A percentile compares a stretch with the other conserved stretches of the same genome.
Evolutionary conservation across 139 green algal genomes (phyloP).

Genomic region (Chlorella sorokiniana): DNA sequence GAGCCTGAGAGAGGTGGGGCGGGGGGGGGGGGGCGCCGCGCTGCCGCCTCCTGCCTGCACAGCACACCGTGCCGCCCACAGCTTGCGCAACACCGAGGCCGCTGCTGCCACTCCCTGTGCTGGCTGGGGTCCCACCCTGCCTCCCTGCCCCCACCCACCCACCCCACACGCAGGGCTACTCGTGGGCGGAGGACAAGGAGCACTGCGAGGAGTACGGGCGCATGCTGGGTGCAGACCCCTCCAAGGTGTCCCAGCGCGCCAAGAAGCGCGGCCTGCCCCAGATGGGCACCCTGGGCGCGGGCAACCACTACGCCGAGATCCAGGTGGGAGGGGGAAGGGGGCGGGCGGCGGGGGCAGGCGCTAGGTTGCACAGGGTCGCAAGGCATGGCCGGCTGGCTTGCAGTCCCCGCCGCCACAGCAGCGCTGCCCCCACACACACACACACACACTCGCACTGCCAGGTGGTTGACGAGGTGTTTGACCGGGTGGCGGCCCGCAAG

Average conservation of each 20-base stretch:
- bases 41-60: no score
- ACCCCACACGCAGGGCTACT: slow-evolving; percentile 63
- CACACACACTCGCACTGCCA: slow-evolving; percentile 31
- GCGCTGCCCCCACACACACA: not conserved
- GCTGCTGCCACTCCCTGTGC: not conserved
- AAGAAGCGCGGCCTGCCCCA: slow-evolving; percentile 92
- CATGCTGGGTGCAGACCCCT: slow-evolving; percentile 85
- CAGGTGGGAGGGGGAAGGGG: not conserved
- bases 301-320: slow-evolving; percentile 94
- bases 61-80: no score
- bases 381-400: no score
- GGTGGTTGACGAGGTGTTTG: slow-evolving; percentile 90
- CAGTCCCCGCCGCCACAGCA: no score
- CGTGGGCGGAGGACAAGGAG: slow-evolving; percentile 91
- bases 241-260: slow-evolving; percentile 69
- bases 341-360: no score
- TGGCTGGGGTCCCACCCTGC: no score
- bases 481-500: slow-evolving; percentile 71
- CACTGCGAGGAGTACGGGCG: slow-evolving; percentile 92
- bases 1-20: slow-evolving; percentile 58
- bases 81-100: no score
- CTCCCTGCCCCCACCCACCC: no score
- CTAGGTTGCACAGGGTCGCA: no score
- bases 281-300: slow-evolving; percentile 91
- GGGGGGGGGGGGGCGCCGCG: not conserved